A percentile compares a stretch with the other conserved stretches of the same genome.
Evolutionary conservation across 139 green algal species (phyloP).

Genomic region (Ettlia oleoabundans): DNA sequence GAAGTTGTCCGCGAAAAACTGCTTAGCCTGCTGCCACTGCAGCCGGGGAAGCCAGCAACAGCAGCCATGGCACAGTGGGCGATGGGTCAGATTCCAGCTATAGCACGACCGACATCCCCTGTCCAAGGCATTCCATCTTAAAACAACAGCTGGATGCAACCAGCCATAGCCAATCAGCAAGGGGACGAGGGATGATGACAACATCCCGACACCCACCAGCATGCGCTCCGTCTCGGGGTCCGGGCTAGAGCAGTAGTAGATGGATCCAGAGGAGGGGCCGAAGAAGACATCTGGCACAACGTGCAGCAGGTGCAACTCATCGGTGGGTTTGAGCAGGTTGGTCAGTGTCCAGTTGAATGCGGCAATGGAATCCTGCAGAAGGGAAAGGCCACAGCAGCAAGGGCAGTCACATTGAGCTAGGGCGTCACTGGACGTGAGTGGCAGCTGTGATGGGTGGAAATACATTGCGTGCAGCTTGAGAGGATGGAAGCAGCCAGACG

Average conservation of each 20-base stretch:
- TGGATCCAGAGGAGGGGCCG: background rate
- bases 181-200: too few relatives aligned
- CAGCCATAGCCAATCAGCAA: too few relatives aligned
- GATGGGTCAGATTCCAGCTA: too few relatives aligned
- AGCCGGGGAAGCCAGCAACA: background rate
- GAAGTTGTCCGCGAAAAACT: slow-evolving; percentile 32
- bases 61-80: background rate
- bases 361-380: slow-evolving; percentile 19
- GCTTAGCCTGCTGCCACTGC: slow-evolving; percentile 17
- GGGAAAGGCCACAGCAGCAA: too few relatives aligned
- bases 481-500: too few relatives aligned
- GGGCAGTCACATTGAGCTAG: too few relatives aligned
- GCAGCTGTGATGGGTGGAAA: too few relatives aligned
- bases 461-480: too few relatives aligned
- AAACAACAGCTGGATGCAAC: background rate
- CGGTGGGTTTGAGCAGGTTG: slow-evolving; percentile 13
- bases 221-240: slow-evolving; percentile 3
- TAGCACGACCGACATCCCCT: too few relatives aligned
- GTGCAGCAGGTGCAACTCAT: slow-evolving; percentile 46
- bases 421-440: too few relatives aligned
- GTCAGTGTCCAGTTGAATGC: slow-evolving; percentile 27
- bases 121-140: too few relatives aligned
- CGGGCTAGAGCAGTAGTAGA: slow-evolving; percentile 27
- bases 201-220: too few relatives aligned
- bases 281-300: slow-evolving; percentile 33